Evolutionary conservation across 352 stramenopile genomes (phyloP), one percentile per base, ranked within the genome.

Genomic region (Phytophthora hibernalis): DNA sequence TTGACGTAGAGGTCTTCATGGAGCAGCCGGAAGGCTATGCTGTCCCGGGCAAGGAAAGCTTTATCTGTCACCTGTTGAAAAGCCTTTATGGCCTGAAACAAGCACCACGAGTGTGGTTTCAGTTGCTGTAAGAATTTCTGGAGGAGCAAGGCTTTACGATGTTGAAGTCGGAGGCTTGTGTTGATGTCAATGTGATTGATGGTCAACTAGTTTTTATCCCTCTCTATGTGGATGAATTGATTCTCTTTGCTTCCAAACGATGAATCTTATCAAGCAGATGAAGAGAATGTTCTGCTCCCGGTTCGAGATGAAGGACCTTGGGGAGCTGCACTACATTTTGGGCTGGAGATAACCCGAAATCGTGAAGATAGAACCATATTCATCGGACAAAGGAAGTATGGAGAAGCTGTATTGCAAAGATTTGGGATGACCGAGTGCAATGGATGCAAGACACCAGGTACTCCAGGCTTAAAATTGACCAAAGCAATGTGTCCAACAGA

Each of bases 251-350:
- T 20, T 47, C 61, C 7, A 71, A n/a, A n/a, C 3, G 5, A 70
- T 47, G 45, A 21, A 24, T 0, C 31, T 64, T 1, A 75, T 68
- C 2, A 42, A 60, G 1, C 13, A 64, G 12, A 60, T 61, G 52
- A 69, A 68, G 44, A 2, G 43, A 22, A 62, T 62, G 31, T 43
- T 74, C 6, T 28, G 3, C 5, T 4, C 49, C 1, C 20, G 40
- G 2, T 74, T 69, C 31, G 49, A 56, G 26, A 74, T 69, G 65
- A 75, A 70, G n/a, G 50, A 70, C 18, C 54, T 70, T 5, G 61
- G 61, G 9, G 18, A 13, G 22, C 20, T 70, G 10, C 50, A 75
- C 20, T 70, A 67, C 20, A 70, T 70, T 48, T 20, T 75, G 6
- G 54, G 61, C 12, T 70, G 67, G 67, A 55, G 67, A 18, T 53